A percentile compares a stretch with the other conserved stretches of the same genome.
Conservation (phyloP, 768 basidiomycete genomes). For the Macrocybe gigantea region DNA sequence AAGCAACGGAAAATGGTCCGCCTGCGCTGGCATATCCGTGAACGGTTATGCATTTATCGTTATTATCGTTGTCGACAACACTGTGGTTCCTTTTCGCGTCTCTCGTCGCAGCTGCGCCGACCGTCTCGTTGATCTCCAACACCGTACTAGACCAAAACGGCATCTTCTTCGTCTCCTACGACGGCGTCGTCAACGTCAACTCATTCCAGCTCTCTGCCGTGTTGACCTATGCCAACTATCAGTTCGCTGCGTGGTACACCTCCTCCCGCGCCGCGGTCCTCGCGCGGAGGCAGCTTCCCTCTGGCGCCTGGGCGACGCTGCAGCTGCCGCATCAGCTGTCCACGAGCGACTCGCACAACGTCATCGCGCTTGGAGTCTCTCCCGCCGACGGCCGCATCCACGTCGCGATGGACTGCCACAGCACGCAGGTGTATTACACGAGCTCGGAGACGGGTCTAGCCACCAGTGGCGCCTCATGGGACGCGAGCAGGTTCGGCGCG, state of each 20-base stretch:
- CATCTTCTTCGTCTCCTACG: constrained; percentile 39
- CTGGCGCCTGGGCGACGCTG: constrained; percentile 34
- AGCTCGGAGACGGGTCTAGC: constrained; percentile 33
- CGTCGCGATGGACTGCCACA: constrained; percentile 42
- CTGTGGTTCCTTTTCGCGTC: constrained; percentile 3
- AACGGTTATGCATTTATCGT: constrained; percentile 5
- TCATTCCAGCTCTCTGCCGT: constrained; percentile 40
- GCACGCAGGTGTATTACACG: constrained; percentile 36
- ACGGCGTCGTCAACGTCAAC: constrained; percentile 42
- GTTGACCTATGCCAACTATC: constrained; percentile 30
- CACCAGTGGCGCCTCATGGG: constrained; percentile 36
- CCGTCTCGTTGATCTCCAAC: constrained; percentile 32
- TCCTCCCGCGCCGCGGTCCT: constrained; percentile 32
- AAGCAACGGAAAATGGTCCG: not conserved
- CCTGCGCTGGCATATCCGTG: not conserved
- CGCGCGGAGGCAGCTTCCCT: constrained; percentile 33
- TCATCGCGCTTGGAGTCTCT: constrained; percentile 36
- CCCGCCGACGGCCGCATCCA: constrained; percentile 41
- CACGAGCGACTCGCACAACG: constrained; percentile 38
- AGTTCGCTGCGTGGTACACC: constrained; percentile 43
- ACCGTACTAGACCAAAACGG: constrained; percentile 32
- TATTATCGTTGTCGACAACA: constrained; percentile 6
- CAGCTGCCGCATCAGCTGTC: constrained; percentile 36
- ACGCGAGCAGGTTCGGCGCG: constrained; percentile 32
- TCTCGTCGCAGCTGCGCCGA: constrained; percentile 26